Percentiles rank a stretch among this genome's conserved stretches.
Conservation (phyloP, 2,329 filamentous ascomycete species). For the Fusarium sp. region DNA sequence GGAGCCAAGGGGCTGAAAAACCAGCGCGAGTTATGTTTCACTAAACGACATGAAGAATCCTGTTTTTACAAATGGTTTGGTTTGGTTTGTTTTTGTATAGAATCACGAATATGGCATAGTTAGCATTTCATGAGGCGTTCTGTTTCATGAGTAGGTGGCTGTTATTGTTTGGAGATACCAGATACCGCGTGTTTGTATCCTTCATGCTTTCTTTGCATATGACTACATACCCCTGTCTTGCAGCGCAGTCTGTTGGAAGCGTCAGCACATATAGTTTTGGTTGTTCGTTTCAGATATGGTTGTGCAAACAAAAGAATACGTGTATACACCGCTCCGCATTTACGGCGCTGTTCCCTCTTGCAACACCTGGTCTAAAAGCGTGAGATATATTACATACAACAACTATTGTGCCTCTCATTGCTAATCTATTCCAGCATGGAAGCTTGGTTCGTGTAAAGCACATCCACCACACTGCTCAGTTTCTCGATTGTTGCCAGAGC, state of each 20-base stretch:
- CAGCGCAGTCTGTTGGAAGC: not conserved
- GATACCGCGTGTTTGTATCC: slow-evolving; percentile 23
- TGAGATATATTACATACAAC: slow-evolving; percentile 47
- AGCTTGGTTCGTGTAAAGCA: slow-evolving; percentile 97
- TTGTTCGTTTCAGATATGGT: slow-evolving; percentile 11
- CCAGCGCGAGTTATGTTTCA: slow-evolving; percentile 47
- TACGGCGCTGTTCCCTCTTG: slow-evolving; percentile 43
- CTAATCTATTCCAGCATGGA: slow-evolving; percentile 83
- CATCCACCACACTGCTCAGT: slow-evolving; percentile 95
- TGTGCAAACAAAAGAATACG: slow-evolving; percentile 17
- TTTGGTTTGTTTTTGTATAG: slow-evolving; percentile 9
- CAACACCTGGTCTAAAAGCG: slow-evolving; percentile 46
- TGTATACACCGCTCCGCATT: slow-evolving; percentile 30
- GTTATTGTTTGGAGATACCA: slow-evolving; percentile 38
- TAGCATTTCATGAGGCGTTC: slow-evolving; percentile 39
- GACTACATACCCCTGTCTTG: slow-evolving; percentile 20
- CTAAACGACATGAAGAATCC: slow-evolving; percentile 18
- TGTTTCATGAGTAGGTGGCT: slow-evolving; percentile 26
- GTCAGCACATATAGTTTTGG: not conserved
- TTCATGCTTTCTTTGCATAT: slow-evolving; percentile 21
- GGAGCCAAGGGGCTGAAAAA: slow-evolving; percentile 20
- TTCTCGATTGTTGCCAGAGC: slow-evolving; percentile 96
- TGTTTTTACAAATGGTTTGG: not conserved
- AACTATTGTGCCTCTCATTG: slow-evolving; percentile 21
- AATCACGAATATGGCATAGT: slow-evolving; percentile 33